Percentiles rank a stretch among this genome's conserved stretches.
phyloP scores from a whole-genome alignment of 108 stramenopile species.

The Conticribra guillardii region DNA sequence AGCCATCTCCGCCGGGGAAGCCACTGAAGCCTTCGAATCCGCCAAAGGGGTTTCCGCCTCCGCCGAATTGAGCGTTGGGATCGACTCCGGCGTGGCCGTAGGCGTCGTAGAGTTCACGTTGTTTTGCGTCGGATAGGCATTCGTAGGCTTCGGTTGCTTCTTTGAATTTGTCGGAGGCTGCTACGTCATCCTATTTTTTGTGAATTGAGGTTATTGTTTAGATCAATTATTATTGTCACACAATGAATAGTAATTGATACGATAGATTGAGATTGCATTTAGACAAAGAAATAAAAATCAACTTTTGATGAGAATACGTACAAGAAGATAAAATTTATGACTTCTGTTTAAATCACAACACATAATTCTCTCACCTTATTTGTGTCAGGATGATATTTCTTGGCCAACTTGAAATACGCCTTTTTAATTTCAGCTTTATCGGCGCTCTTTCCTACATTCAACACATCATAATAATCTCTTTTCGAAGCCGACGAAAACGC shows the following conservation, averaged over 20 bases:
- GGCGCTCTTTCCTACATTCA: slow-evolving; percentile 81
- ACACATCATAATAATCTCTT: slow-evolving; percentile 94
- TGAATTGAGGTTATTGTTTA: not conserved
- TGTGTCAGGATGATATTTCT: slow-evolving; percentile 96
- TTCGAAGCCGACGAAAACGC: slow-evolving; percentile 74
- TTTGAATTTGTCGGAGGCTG: slow-evolving; percentile 85
- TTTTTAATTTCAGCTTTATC: slow-evolving; percentile 90
- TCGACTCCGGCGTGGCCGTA: slow-evolving; percentile 94
- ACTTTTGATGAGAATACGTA: no score
- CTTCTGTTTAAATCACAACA: no score
- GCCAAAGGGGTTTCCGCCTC: slow-evolving; percentile 70
- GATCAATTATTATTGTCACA: no score
- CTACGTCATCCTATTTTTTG: slow-evolving; percentile 55
- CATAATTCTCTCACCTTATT: slow-evolving; percentile 86
- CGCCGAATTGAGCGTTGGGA: slow-evolving; percentile 73
- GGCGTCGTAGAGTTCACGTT: slow-evolving; percentile 87
- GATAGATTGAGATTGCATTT: not conserved
- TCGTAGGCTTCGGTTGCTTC: slow-evolving; percentile 96
- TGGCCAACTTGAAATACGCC: slow-evolving; percentile 94
- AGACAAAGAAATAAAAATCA: slow-evolving; percentile 32
- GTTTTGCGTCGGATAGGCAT: slow-evolving; percentile 88
- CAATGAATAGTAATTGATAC: no score
- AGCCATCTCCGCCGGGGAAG: slow-evolving; percentile 76
- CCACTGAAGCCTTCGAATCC: slow-evolving; percentile 59
- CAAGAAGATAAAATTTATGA: no score